phyloP scores from a whole-genome alignment of 1,139 yeast species.

The Martiniozyma asiatica region DNA sequence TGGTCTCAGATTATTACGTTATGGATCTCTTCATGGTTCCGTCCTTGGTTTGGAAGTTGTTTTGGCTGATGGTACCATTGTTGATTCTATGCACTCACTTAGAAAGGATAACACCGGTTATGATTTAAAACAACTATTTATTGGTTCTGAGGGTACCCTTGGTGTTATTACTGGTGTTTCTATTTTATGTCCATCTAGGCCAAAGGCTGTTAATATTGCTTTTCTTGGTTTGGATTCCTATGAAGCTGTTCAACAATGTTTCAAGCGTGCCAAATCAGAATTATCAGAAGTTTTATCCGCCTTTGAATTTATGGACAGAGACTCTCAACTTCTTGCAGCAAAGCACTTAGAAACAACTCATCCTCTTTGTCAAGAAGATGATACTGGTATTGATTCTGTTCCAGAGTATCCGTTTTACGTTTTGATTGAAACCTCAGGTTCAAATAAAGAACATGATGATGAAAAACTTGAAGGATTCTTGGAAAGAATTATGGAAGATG shows the following conservation, averaged over 20 bases:
- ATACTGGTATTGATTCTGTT: constrained; percentile 19
- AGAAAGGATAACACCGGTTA: constrained; percentile 93
- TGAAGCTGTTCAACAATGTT: constrained; percentile 73
- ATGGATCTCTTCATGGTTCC: constrained; percentile 88
- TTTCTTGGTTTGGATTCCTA: constrained; percentile 74
- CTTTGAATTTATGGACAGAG: constrained; percentile 86
- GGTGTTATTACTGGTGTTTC: constrained; percentile 89
- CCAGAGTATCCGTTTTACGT: constrained; percentile 72
- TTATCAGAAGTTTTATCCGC: constrained; percentile 83
- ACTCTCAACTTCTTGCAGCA: constrained; percentile 56
- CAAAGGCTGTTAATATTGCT: constrained; percentile 79
- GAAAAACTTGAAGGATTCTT: constrained; percentile 69
- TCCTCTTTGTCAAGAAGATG: constrained; percentile 56
- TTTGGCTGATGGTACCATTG: constrained; percentile 75
- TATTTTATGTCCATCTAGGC: constrained; percentile 84
- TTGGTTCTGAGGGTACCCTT: constrained; percentile 87
- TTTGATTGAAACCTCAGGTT: constrained; percentile 88
- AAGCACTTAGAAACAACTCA: constrained; percentile 38
- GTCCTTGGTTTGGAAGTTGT: constrained; percentile 90
- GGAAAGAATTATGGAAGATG: constrained; percentile 77
- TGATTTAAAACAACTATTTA: constrained; percentile 81
- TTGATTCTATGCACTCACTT: constrained; percentile 68
- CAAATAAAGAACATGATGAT: constrained; percentile 76
- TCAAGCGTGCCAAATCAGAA: constrained; percentile 67
- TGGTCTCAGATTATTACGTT: constrained; percentile 76